Evolutionary conservation across 257 asterid species (phyloP), one percentile per base, ranked within the genome.

Genomic region (Solanum clarkiae): DNA sequence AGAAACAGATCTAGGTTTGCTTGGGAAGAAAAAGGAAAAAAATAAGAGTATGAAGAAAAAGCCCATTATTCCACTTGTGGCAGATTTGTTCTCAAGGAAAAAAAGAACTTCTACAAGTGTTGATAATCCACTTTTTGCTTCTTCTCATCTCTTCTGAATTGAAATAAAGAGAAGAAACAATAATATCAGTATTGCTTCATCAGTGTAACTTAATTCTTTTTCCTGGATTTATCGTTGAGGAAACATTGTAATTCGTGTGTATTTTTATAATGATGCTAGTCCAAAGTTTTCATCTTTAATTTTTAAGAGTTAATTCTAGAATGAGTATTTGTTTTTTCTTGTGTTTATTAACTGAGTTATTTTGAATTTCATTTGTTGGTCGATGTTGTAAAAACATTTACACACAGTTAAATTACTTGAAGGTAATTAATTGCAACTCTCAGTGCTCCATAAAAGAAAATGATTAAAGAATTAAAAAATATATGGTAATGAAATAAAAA

Each of bases 21-120:
- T 85, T 75, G 93, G 90, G 53, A 88, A 71, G 87, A 89, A 80
- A 75, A 86, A 84, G 60, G 82, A 62, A 16, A 89, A 89, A 80
- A 82, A 84, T 81, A 93, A 87, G 16, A 56, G 45, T 10, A 44
- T 15, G 89, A 95, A 93, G 81, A 92, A 91, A 92, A 95, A 95
- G 91, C 97, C 97, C 0, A 92, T 94, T 5, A 90, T 95, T 82
- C 98, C 98, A 44, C 91, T 95, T 1, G 87, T 95, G 16, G 95
- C 93, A 49, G 95, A 92, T 18, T 90, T 94, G 65, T 92, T 94
- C 68, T 89, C 93, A 7, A 91, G 91, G 89, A 95, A 91, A 80
- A 95, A 92, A 69, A 89, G 86, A 18, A 74, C 91, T 15, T 85
- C 98, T 17, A 83, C 88, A 14, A 54, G 90, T 29, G 81, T 91